Percentiles rank a stretch among this genome's conserved stretches.
Conservation (phyloP, 108 stramenopile species). For the Hondaea fermentalgiana region DNA sequence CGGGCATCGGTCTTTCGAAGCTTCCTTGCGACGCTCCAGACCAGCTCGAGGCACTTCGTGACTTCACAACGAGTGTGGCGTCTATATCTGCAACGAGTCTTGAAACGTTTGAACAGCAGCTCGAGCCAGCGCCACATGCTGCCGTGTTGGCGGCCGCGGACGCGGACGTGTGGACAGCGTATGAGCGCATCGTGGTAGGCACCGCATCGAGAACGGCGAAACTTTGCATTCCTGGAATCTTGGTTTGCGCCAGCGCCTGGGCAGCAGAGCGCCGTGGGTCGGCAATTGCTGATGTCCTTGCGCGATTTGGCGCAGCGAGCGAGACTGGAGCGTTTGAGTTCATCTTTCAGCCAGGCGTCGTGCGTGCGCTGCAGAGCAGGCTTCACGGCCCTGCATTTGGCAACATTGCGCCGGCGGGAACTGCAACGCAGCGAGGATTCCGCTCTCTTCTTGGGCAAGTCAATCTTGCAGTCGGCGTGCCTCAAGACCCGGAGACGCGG, state of each 20-base stretch:
- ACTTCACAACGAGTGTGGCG: not conserved
- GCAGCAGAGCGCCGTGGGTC: not conserved
- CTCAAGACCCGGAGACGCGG: not conserved
- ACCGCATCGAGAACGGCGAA: not conserved
- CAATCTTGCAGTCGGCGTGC: not conserved
- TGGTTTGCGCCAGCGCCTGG: not conserved
- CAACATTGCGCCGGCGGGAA: not conserved
- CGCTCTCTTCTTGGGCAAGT: not conserved
- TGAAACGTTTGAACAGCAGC: no score
- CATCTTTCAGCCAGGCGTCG: not conserved
- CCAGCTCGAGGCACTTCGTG: not conserved
- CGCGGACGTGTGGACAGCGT: no score
- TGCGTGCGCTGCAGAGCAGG: not conserved
- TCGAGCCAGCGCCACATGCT: no score
- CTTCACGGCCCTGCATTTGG: not conserved
- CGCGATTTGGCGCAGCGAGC: not conserved
- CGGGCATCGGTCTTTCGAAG: not conserved
- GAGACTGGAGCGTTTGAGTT: not conserved
- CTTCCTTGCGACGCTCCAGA: no score
- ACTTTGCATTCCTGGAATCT: not conserved
- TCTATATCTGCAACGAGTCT: no score
- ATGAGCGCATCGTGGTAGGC: no score
- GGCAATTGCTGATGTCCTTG: not conserved
- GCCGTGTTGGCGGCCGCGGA: no score
- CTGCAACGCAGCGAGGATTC: not conserved